phyloP scores from a whole-genome alignment of 225 moss, liverwort and hornwort genomes.

The Rhytidiadelphus loreus region DNA sequence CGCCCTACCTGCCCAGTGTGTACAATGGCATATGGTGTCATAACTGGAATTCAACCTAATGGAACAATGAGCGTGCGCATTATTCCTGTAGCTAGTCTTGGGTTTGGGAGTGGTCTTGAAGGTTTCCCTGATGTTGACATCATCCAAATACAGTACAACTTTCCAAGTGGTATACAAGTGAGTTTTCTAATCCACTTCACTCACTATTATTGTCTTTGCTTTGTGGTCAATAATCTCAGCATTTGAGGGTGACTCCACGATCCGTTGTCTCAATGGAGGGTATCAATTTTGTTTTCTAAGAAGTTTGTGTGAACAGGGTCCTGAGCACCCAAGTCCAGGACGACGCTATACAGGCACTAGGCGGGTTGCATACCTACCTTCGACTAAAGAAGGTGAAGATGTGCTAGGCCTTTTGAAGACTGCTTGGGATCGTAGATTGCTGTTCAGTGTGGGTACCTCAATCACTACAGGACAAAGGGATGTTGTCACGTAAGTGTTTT shows the following conservation, averaged over 20 bases:
- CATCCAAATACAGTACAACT: conserved; percentile 37
- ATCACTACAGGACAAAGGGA: conserved; percentile 48
- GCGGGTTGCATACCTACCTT: conserved; percentile 48
- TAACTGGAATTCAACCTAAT: conserved; percentile 43
- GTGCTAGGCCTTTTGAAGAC: conserved; percentile 42
- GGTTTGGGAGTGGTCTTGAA: conserved; percentile 31
- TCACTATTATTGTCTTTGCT: not conserved
- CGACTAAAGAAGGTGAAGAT: conserved; percentile 49
- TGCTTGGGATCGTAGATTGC: conserved; percentile 58
- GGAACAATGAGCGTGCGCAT: conserved; percentile 44
- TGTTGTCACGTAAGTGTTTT: conserved; percentile 45
- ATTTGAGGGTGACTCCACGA: not conserved
- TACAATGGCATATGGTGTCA: conserved; percentile 36
- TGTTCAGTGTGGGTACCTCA: conserved; percentile 60
- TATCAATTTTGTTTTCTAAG: not conserved
- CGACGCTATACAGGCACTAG: conserved; percentile 33
- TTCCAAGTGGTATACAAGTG: conserved; percentile 48
- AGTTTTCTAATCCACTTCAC: not conserved
- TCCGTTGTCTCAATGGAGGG: not conserved
- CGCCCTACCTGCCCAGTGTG: conserved; percentile 56
- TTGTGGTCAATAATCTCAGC: not conserved
- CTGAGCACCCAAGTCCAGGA: conserved; percentile 54
- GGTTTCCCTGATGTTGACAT: conserved; percentile 33
- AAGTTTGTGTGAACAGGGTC: conserved; percentile 11
- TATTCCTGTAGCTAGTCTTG: conserved; percentile 24